phyloP scores from a whole-genome alignment of 345 rosid species.

The Cardamine chenopodiifolia region DNA sequence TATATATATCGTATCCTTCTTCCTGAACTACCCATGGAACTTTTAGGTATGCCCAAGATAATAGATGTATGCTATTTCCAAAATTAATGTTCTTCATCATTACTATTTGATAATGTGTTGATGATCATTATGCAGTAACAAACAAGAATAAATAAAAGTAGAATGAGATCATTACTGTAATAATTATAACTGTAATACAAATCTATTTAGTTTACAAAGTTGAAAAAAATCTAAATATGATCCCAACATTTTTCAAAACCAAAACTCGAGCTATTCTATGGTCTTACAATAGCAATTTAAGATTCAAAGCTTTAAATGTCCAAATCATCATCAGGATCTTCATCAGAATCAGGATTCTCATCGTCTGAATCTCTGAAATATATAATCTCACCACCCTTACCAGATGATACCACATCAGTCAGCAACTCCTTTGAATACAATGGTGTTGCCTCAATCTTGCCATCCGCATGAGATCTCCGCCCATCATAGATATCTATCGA shows the following conservation, averaged over 20 bases:
- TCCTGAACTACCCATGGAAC: too few relatives aligned
- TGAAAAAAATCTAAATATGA: conserved; percentile 9
- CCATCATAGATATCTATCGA: conserved; percentile 85
- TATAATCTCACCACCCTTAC: conserved; percentile 69
- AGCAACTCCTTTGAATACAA: conserved; percentile 39
- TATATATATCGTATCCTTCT: too few relatives aligned
- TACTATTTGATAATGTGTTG: too few relatives aligned
- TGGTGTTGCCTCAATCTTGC: conserved; percentile 43
- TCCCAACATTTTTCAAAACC: neutral
- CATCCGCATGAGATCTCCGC: conserved; percentile 55
- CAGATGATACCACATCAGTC: conserved; percentile 42
- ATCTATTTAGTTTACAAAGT: conserved; percentile 13
- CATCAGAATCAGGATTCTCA: conserved; percentile 94
- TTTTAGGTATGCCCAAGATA: too few relatives aligned
- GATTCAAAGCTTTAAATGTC: conserved; percentile 56
- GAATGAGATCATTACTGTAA: conserved; percentile 8
- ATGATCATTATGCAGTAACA: neutral
- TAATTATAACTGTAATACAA: conserved; percentile 6
- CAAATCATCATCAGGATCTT: conserved; percentile 95
- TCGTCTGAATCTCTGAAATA: conserved; percentile 95
- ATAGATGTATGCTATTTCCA: too few relatives aligned
- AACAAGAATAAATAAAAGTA: neutral
- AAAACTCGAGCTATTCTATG: neutral
- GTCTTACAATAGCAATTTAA: neutral
- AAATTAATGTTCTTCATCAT: too few relatives aligned